A percentile compares a stretch with the other conserved stretches of the same genome.
Conservation (phyloP, 148 eudicot species). For the Dysphania ambrosioides region DNA sequence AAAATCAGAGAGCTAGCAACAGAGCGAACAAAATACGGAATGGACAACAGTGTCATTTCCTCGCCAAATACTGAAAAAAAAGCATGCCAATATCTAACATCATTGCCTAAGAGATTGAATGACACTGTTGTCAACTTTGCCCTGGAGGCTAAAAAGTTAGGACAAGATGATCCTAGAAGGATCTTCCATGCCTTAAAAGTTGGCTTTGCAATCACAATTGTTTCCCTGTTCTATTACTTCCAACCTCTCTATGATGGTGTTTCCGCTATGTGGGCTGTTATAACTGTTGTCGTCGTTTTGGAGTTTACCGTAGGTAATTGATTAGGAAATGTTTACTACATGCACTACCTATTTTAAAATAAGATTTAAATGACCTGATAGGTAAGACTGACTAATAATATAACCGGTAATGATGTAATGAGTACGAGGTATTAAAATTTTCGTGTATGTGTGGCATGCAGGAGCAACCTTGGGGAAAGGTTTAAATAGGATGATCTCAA, state of each 20-base stretch:
- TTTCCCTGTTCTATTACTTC: slow-evolving; percentile 34
- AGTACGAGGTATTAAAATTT: no score
- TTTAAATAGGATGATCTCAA: slow-evolving; percentile 30
- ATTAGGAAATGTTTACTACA: neutral
- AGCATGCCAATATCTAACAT: neutral
- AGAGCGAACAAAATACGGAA: neutral
- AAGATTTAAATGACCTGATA: neutral
- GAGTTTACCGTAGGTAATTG: slow-evolving; percentile 38
- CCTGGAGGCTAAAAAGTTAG: slow-evolving; percentile 16
- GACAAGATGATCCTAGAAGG: slow-evolving; percentile 37
- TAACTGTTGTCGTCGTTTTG: slow-evolving; percentile 37
- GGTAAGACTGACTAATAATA: no score
- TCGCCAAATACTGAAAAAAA: neutral
- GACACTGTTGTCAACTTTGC: slow-evolving; percentile 16
- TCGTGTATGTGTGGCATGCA: neutral
- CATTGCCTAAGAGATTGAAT: slow-evolving; percentile 7
- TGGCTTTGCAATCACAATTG: slow-evolving; percentile 34
- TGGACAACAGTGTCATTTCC: slow-evolving; percentile 4
- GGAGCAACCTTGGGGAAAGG: slow-evolving; percentile 44
- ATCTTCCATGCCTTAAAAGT: slow-evolving; percentile 35
- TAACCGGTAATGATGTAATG: neutral
- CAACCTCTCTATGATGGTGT: slow-evolving; percentile 31
- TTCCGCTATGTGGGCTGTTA: slow-evolving; percentile 37
- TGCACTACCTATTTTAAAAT: no score
- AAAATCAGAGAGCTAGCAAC: neutral